Percentiles rank a stretch among this genome's conserved stretches.
Conservation (phyloP, 495 filamentous ascomycete species). For the Xylaria castorea region DNA sequence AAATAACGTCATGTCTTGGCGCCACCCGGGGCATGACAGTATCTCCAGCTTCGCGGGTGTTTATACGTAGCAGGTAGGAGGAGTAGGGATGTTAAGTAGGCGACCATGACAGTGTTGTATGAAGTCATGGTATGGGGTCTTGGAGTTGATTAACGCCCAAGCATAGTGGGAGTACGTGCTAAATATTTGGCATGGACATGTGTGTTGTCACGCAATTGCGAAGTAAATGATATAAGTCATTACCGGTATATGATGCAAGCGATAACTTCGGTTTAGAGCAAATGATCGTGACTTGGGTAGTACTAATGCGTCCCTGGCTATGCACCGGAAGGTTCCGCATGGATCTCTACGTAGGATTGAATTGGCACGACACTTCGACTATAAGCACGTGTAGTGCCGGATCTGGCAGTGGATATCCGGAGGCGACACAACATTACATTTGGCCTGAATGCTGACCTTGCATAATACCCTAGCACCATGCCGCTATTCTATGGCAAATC, state of each 20-base stretch:
- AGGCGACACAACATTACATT: not conserved
- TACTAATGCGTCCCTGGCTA: not conserved
- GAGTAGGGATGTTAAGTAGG: not conserved
- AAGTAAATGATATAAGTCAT: not conserved
- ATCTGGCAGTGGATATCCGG: slow-evolving; percentile 20
- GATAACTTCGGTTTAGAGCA: not conserved
- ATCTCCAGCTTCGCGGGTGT: not conserved
- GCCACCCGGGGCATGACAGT: not conserved
- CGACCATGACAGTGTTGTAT: too few species aligned
- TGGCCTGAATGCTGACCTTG: slow-evolving; percentile 21
- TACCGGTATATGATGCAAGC: not conserved
- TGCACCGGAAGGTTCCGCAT: slow-evolving; percentile 14
- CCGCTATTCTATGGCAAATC: not conserved
- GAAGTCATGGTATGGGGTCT: not conserved
- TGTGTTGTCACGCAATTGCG: slow-evolving; percentile 8
- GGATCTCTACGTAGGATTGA: slow-evolving; percentile 26
- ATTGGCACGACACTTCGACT: slow-evolving; percentile 1
- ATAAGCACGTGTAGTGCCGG: slow-evolving; percentile 20
- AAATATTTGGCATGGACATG: not conserved
- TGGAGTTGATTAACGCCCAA: not conserved
- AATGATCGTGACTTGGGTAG: not conserved
- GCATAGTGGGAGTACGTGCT: not conserved
- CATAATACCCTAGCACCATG: slow-evolving; percentile 4
- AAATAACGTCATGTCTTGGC: slow-evolving; percentile 45
- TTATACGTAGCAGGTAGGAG: not conserved